Base-by-base conservation (phyloP, 176 grass and related monocot genomes). In the Elymus sibiricus region DNA sequence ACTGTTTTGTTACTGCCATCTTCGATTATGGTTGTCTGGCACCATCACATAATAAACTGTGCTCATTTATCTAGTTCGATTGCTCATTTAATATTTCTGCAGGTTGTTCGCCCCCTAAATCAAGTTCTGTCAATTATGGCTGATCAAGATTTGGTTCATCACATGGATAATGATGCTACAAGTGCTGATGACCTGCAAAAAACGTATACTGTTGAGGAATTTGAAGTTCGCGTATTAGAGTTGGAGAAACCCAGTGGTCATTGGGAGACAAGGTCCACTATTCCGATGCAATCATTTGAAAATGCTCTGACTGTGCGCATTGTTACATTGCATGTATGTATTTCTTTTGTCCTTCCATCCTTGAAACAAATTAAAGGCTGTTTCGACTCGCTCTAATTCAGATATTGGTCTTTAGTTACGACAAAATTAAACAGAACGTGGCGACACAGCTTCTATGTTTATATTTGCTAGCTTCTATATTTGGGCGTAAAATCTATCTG, bases 261-360 rank as follows among this genome's bases (percentile, higher is more conserved):
- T 60, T 98, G 93, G 95, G 91, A 92, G 63, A 94, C 88, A 60
- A 95, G 64, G 67, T 85, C 82, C 56, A 89, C 90, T 22, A 90
- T 98, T 83, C 83, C 91, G 4, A 98, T 98, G 95, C 95, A 95
- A 73, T 87, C 88, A 64, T 95, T 92, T 60, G 95, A 98, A 88
- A 94, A 98, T 88, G 91, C 95, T 82, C 80, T 98, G 46, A 98
- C 95, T 81, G 90, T 90, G 67, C 91, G 95, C 61, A 87, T 92
- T 22, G 83, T 98, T 88, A 94, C 86, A 10, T 94, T 98, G 83
- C 87, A 90, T 79, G 95, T 98, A 93, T 90, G 91, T 84, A 72
- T 76, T 40, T 63, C 78, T 66, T 61, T 66, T 78, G 64, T 76
- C 31, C 34, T 51, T 39, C 34, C 24, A 39, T 62, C 46, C 63